Evolutionary conservation across 805 yeast species (phyloP).

Genomic region (Candida endomychidarum): DNA sequence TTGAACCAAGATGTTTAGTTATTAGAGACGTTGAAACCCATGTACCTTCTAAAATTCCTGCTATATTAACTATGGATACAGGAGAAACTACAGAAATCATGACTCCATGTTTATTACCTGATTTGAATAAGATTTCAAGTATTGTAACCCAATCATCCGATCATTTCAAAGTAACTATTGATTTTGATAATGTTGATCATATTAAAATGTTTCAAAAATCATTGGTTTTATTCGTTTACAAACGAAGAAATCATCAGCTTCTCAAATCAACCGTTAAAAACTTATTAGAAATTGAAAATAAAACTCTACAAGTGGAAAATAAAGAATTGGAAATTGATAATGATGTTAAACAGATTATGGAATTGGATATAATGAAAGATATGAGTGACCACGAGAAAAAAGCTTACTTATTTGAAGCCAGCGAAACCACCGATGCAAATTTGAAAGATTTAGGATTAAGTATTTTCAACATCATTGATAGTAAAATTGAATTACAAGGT

Average conservation of each 20-base stretch:
- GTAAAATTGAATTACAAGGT: slow-evolving; percentile 49
- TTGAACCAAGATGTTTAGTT: slow-evolving; percentile 78
- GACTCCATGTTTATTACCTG: slow-evolving; percentile 74
- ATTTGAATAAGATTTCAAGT: slow-evolving; percentile 45
- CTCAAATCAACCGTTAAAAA: slow-evolving; percentile 33
- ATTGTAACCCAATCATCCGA: slow-evolving; percentile 49
- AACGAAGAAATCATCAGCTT: slow-evolving; percentile 42
- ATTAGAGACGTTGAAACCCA: slow-evolving; percentile 66
- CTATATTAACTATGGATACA: slow-evolving; percentile 36
- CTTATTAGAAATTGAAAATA: slow-evolving; percentile 36
- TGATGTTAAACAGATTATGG: slow-evolving; percentile 25
- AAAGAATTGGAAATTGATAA: slow-evolving; percentile 26
- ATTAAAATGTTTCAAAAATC: slow-evolving; percentile 42
- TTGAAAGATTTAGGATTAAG: slow-evolving; percentile 32
- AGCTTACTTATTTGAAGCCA: slow-evolving; percentile 23
- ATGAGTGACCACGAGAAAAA: slow-evolving; percentile 30
- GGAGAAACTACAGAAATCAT: slow-evolving; percentile 33
- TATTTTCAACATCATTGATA: slow-evolving; percentile 49
- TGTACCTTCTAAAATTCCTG: slow-evolving; percentile 51
- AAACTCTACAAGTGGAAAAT: slow-evolving; percentile 25
- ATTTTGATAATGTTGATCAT: slow-evolving; percentile 44
- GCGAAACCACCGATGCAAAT: slow-evolving; percentile 18
- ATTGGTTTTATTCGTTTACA: slow-evolving; percentile 52
- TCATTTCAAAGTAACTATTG: slow-evolving; percentile 54
- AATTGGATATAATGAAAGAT: slow-evolving; percentile 23